Percentiles rank a stretch among this genome's conserved stretches.
Evolutionary conservation across 2,329 filamentous ascomycete genomes (phyloP).

Genomic region (Trichoderma polysporum): DNA sequence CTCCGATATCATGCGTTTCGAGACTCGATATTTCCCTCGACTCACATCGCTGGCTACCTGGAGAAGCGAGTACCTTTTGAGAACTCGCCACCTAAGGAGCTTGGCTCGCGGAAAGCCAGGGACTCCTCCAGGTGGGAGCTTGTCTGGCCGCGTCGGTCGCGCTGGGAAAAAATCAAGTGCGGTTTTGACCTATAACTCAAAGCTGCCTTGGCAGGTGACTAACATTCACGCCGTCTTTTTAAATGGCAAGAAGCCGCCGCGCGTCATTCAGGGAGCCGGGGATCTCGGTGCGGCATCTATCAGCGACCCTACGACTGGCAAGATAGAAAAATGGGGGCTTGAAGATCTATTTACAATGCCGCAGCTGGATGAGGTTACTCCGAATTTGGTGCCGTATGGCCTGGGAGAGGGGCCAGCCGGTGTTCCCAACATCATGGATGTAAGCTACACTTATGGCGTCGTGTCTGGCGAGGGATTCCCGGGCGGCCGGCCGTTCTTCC

Average conservation of each 20-base stretch:
- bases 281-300: slow-evolving; percentile 75
- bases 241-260: slow-evolving; percentile 69
- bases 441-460: slow-evolving; percentile 82
- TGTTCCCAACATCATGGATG: slow-evolving; percentile 82
- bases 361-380: slow-evolving; percentile 75
- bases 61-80: slow-evolving; percentile 91
- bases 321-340: slow-evolving; percentile 78
- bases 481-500: slow-evolving; percentile 77
- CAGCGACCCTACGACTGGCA: slow-evolving; percentile 76
- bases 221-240: slow-evolving; percentile 76
- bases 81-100: slow-evolving; percentile 80
- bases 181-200: slow-evolving; percentile 82
- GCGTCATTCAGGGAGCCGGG: slow-evolving; percentile 79
- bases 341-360: slow-evolving; percentile 72
- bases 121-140: slow-evolving; percentile 52
- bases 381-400: slow-evolving; percentile 73
- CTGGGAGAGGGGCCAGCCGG: slow-evolving; percentile 76
- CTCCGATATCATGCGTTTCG: slow-evolving; percentile 61
- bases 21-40: slow-evolving; percentile 77
- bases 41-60: slow-evolving; percentile 85
- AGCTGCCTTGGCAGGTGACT: slow-evolving; percentile 75
- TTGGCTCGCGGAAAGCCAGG: slow-evolving; percentile 78
- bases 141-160: slow-evolving; percentile 48
- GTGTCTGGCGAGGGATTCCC: slow-evolving; percentile 84
- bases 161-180: slow-evolving; percentile 67